Conservation (phyloP, 306 rosid species). For the Fragaria ananassa region DNA sequence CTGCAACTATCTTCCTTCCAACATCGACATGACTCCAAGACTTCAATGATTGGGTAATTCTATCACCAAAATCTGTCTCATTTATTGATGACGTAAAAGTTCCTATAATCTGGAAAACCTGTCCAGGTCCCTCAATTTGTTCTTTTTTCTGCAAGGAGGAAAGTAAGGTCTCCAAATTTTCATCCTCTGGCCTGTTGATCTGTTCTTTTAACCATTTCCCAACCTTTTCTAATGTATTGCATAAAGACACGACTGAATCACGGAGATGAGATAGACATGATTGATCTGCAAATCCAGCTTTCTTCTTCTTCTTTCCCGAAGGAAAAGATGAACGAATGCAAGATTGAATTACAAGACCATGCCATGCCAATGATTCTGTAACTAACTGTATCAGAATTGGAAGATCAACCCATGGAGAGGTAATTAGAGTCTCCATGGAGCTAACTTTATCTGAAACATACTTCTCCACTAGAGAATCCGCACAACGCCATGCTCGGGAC, state of each 20-base stretch:
- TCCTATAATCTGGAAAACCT: conserved; percentile 51
- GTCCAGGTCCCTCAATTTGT: conserved; percentile 68
- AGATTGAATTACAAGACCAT: conserved; percentile 77
- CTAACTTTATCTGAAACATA: conserved; percentile 46
- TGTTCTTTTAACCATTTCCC: conserved; percentile 57
- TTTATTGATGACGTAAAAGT: conserved; percentile 40
- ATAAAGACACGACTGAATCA: conserved; percentile 51
- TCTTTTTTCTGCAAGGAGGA: conserved; percentile 39
- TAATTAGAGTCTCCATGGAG: conserved; percentile 43
- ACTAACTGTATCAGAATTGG: conserved; percentile 65
- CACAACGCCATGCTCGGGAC: conserved; percentile 52
- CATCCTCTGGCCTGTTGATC: conserved; percentile 54
- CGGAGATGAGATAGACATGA: conserved; percentile 40
- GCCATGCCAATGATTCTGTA: conserved; percentile 94
- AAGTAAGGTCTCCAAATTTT: conserved; percentile 51
- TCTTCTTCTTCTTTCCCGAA: conserved; percentile 85
- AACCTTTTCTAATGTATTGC: conserved; percentile 52
- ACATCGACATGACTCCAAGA: conserved; percentile 76
- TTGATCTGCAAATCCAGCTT: conserved; percentile 54
- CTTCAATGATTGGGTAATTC: conserved; percentile 53
- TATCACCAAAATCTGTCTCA: conserved; percentile 53
- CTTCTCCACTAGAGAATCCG: conserved; percentile 70
- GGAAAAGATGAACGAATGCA: conserved; percentile 72
- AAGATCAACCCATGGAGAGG: conserved; percentile 49
- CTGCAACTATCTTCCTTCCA: conserved; percentile 63